Base-by-base conservation (phyloP, 257 asterid species). In the Avicennia marina region DNA sequence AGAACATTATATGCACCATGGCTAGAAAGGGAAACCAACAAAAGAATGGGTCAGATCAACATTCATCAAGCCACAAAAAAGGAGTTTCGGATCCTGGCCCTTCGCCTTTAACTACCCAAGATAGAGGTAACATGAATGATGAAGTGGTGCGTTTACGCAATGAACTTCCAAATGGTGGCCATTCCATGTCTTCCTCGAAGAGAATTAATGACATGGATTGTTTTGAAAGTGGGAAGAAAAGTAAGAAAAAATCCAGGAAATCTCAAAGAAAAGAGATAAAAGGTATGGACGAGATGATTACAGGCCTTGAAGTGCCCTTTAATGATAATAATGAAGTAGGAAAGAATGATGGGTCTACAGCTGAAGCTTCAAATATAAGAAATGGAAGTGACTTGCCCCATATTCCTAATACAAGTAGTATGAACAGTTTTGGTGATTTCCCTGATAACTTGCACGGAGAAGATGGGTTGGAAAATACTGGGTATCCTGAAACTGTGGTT, bases 21-120 rank as follows among this genome's bases (percentile, higher is more conserved):
- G 89, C 79, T 74, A 75, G 80, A 67, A 84, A 81, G 45, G 76
- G 81, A 62, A 78, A 51, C 57, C 86, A 75, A 63, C 89, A 73
- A 52, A 81, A 78, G 76, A 66, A 74, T 22, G 83, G 81, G 58
- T 3, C 72, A 65, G 77, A 70, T 54, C 81, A 66, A 65, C 56
- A 18, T 18, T 67, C 70, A 24, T 58, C 71, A 63, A 73, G 51
- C 72, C 73, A 54, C 24, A 79, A 77, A 56, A 78, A 67, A 49
- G 80, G 71, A 58, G 79, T 58, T 71, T 44, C 86, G 45, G 74
- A 46, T 60, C 54, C 76, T 64, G 74, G 56, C 42, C 59, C 85
- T 50, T 71, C 71, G 47, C 72, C 73, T 70, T 69, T 64, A 38
- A 58, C 72, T 74, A 40, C 74, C 31, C 60, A 71, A 44, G 86